Conservation (phyloP, 1,284 basidiomycete species). For the Pterulicium gracile region DNA sequence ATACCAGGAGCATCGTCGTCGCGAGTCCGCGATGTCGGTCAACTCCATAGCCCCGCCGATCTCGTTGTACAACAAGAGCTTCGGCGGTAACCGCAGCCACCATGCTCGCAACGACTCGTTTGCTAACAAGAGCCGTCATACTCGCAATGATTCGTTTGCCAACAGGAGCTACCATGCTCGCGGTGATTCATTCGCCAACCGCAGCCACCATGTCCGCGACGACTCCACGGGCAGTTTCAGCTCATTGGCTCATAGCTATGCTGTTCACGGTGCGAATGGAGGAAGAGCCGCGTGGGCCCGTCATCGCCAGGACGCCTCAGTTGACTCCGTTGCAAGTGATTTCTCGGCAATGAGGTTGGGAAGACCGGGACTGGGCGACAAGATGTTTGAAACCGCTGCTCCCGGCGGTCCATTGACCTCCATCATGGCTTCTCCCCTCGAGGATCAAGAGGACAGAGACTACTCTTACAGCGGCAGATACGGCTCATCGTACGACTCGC, state of each 20-base stretch:
- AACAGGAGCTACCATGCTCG: too few relatives aligned
- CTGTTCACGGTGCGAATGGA: conserved; percentile 36
- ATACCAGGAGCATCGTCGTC: conserved; percentile 35
- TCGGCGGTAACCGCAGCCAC: conserved; percentile 22
- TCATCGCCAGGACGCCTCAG: conserved; percentile 48
- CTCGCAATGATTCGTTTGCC: too few relatives aligned
- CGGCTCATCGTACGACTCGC: conserved; percentile 45
- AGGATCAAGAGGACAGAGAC: conserved; percentile 21
- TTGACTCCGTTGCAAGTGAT: conserved; percentile 58
- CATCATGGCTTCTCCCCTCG: conserved; percentile 59
- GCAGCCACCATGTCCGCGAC: conserved; percentile 26
- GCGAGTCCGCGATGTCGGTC: conserved; percentile 35
- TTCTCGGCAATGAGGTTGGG: conserved; percentile 46
- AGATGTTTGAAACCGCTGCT: conserved; percentile 70
- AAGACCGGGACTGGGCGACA: conserved; percentile 74
- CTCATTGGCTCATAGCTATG: conserved; percentile 43
- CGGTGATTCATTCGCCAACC: too few relatives aligned
- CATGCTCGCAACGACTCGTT: conserved; percentile 39
- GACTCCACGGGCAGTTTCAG: conserved; percentile 43
- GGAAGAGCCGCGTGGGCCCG: conserved; percentile 52
- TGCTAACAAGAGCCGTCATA: too few relatives aligned
- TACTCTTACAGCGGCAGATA: conserved; percentile 18
- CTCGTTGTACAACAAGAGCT: conserved; percentile 60
- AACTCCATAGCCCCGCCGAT: conserved; percentile 50
- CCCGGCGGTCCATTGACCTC: conserved; percentile 50